Evolutionary conservation across 2,329 filamentous ascomycete species (phyloP).

Genomic region (Bipolaris gigantea): DNA sequence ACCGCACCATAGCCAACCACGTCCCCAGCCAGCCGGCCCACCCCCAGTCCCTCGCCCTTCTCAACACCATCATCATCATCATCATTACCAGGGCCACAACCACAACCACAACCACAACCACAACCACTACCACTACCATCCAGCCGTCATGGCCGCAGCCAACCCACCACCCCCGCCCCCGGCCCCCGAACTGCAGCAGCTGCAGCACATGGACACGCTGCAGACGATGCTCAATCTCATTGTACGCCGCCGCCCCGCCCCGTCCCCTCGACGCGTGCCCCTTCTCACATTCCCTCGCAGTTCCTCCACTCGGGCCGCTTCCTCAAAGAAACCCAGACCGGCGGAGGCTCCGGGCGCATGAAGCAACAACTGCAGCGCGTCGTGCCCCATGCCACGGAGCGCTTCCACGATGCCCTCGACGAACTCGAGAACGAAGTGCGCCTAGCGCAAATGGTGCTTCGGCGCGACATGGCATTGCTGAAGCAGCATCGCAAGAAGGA

Average conservation of each 20-base stretch:
- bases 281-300: constrained; percentile 28
- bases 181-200: constrained; percentile 17
- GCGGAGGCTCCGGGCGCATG: constrained; percentile 34
- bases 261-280: constrained; percentile 1
- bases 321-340: constrained; percentile 46
- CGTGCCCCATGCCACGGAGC: constrained; percentile 46
- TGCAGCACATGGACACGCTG: constrained; percentile 47
- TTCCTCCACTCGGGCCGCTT: constrained; percentile 51
- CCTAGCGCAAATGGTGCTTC: constrained; percentile 39
- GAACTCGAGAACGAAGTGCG: constrained; percentile 52
- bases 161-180: constrained; percentile 12
- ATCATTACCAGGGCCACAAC: constrained; percentile 10
- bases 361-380: constrained; percentile 41
- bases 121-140: not conserved
- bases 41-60: too few species aligned
- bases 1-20: not conserved
- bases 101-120: not conserved
- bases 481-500: constrained; percentile 42
- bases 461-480: constrained; percentile 43
- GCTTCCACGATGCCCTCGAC: constrained; percentile 57
- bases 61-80: too few species aligned
- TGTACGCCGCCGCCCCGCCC: constrained; percentile 36
- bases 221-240: constrained; percentile 53
- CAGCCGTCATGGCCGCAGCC: constrained; percentile 17
- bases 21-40: not conserved